Conservation (phyloP, 2,329 filamentous ascomycete genomes). For the Emergomyces orientalis region DNA sequence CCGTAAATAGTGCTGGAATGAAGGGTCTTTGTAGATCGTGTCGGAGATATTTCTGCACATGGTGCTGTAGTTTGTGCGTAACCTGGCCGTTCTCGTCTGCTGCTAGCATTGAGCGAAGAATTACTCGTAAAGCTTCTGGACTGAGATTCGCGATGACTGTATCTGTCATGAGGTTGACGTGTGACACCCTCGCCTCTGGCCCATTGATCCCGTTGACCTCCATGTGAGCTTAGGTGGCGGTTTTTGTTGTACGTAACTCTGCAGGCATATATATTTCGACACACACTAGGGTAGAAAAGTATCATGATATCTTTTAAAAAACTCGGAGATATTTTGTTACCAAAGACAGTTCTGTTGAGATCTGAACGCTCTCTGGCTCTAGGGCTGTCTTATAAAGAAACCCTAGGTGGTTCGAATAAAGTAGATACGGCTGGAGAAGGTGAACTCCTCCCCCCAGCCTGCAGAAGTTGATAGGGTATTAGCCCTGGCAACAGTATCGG, state of each 20-base stretch:
- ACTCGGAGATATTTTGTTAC: not conserved
- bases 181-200: conserved; percentile 10
- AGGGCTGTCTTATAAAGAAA: not conserved
- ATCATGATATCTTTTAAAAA: not conserved
- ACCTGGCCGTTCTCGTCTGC: conserved; percentile 12
- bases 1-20: conserved; percentile 1
- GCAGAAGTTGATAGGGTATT: not conserved
- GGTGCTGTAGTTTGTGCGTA: conserved; percentile 8
- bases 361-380: not conserved
- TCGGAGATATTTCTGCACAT: conserved; percentile 10
- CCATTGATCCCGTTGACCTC: not conserved
- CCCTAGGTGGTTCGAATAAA: not conserved
- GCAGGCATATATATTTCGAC: too few relatives aligned
- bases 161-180: conserved; percentile 15
- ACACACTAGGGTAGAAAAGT: not conserved
- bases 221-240: not conserved
- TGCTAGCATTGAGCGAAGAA: conserved; percentile 13
- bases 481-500: not conserved
- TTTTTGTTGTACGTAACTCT: too few relatives aligned
- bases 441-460: not conserved
- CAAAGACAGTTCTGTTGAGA: not conserved
- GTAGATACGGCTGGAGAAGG: not conserved
- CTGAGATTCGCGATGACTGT: conserved; percentile 13
- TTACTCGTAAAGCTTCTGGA: conserved; percentile 9
- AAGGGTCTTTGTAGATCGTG: conserved; percentile 7